Evolutionary conservation across 345 rosid genomes (phyloP).

Genomic region (Citrus glauca): DNA sequence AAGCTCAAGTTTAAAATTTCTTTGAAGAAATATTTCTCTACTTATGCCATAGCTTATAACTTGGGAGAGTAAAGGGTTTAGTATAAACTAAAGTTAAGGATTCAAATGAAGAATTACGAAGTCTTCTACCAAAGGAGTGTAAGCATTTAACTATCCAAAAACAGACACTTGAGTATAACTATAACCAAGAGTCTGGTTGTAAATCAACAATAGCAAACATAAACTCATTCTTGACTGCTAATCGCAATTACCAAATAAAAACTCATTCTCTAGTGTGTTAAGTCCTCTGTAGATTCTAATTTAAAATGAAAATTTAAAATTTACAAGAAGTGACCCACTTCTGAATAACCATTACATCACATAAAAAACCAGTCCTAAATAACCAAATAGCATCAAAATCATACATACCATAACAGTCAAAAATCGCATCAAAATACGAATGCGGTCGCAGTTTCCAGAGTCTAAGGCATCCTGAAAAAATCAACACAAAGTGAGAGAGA

Average conservation of each 20-base stretch:
- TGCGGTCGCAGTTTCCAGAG: conserved; percentile 62
- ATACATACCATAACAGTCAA: conserved; percentile 72
- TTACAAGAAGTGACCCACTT: not conserved
- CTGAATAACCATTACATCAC: not conserved
- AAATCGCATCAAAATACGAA: conserved; percentile 86
- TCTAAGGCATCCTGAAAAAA: conserved; percentile 68
- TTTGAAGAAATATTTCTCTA: not conserved
- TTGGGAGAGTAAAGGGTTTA: not conserved
- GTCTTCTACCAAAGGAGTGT: not conserved
- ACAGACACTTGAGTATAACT: not conserved
- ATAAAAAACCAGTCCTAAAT: not conserved
- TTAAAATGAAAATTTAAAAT: not conserved
- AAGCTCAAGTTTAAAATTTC: not conserved
- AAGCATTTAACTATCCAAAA: not conserved
- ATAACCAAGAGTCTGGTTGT: not conserved
- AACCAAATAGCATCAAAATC: not conserved
- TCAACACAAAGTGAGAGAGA: conserved; percentile 11
- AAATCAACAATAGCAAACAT: not conserved
- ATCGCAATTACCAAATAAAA: too few relatives aligned
- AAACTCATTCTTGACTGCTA: not conserved
- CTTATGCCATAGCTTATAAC: not conserved
- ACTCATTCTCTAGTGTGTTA: not conserved
- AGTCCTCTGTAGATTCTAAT: not conserved
- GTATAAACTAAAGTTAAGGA: not conserved
- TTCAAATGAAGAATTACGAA: not conserved